phyloP scores from a whole-genome alignment of 179 eudicot species.

The Beta macrorhiza region DNA sequence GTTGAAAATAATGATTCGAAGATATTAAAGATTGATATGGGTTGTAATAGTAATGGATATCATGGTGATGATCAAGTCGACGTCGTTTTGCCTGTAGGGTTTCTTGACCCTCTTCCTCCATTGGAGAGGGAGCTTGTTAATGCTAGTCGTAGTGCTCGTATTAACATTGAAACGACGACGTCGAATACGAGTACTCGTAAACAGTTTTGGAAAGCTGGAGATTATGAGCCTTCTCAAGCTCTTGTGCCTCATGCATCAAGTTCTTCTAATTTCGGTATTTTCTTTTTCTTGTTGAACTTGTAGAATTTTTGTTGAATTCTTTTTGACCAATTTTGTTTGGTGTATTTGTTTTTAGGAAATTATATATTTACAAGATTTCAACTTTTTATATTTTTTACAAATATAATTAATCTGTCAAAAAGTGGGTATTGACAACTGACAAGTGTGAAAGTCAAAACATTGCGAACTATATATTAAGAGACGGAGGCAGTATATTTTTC shows the following conservation, averaged over 20 bases:
- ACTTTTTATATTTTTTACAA: too few species aligned
- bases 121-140: background rate
- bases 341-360: too few species aligned
- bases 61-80: background rate
- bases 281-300: background rate
- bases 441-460: too few species aligned
- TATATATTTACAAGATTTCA: too few species aligned
- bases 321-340: background rate
- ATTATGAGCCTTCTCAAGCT: slow-evolving; percentile 36
- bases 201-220: slow-evolving; percentile 82
- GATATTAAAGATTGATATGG: slow-evolving; percentile 12
- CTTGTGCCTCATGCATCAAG: background rate
- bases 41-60: too few species aligned
- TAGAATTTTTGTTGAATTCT: background rate
- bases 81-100: slow-evolving; percentile 21
- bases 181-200: slow-evolving; percentile 21
- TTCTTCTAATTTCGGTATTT: slow-evolving; percentile 10
- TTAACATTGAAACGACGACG: background rate
- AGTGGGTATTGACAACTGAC: too few species aligned
- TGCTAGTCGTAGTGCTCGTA: background rate
- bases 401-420: too few species aligned
- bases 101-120: slow-evolving; percentile 19
- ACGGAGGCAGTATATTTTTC: too few species aligned
- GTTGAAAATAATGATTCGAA: background rate
- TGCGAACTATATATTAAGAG: too few species aligned